Evolutionary conservation across 352 stramenopile genomes (phyloP), one percentile per base, ranked within the genome.

Genomic region (Globisporangium spiculum): DNA sequence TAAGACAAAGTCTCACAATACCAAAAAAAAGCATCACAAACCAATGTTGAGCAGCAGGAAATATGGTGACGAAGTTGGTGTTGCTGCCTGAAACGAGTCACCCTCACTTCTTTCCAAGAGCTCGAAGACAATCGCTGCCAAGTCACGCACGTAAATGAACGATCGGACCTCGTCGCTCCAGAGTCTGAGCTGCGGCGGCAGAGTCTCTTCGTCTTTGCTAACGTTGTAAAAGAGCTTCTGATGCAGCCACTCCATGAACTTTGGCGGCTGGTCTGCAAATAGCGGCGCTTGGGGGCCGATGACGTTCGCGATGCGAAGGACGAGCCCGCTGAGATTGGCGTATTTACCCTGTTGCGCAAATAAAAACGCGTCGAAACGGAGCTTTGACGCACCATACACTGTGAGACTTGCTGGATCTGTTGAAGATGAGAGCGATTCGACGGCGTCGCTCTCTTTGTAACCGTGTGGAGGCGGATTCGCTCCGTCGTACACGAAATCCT

Each of bases 401-500:
- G 77, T 83, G 53, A 79, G 69, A 7, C 54, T 58, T 30, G 69
- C 50, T 6, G 63, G 58, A 7, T 22, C 30, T 5, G 53, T 18
- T 36, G 22, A 4, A 22, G 52, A 59, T 1, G 53, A 34, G 16
- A n/a, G 16, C 50, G 50, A 18, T 16, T 36, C 4, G 68, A 46
- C 54, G 20, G 72, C 75, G 12, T 85, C 73, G 1, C 48, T 54
- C 64, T 90, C 83, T 0, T 52, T 57, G 52, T 89, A 91, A 5
- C 78, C 75, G 8, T 38, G 36, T 34, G 69, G 60, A 14, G 68
- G 54, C 0, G 69, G 44, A 24, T 58, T 55, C 4, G 20, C 65
- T 26, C 83, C 83, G 41, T 82, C 72, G 68, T 90, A 91, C 2
- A 91, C 83, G 63, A 90, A 90, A 58, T 91, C 83, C 79, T 87